Evolutionary conservation across 2,329 filamentous ascomycete genomes (phyloP), one percentile per base, ranked within the genome.

Genomic region (Epichloe baconii): DNA sequence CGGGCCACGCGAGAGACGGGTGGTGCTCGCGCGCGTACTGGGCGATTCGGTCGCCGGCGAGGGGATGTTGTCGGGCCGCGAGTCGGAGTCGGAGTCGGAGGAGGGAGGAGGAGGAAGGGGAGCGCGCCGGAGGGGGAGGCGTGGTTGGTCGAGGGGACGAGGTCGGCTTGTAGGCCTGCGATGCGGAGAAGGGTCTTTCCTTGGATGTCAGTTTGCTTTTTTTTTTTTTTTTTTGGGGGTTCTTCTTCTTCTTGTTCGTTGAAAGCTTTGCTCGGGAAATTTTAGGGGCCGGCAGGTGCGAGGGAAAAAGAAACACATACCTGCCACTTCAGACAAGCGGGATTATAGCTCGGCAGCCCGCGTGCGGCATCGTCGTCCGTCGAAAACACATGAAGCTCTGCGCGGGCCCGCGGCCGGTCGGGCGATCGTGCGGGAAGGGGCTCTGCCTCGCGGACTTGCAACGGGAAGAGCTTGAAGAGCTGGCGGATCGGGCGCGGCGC

Each of bases 271-370:
- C 11, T 5, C 2, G 6, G 10, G 12, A 35, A 11, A 2, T n/a
- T 26, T 8, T 8, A 7, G 23, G 23, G 23, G 23, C 6, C 6
- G 6, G 23, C 23, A 26, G 26, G 26, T 26, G 26, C 26, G 26
- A 26, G 23, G 26, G 1, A 26, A 41, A 41, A 11, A 5, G 4
- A 41, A 19, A 8, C 3, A 17, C 80, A 58, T 61, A 91, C 88
- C 86, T 97, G 93, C 89, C 89, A 97, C 73, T 91, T 95, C 62
- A 97, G 74, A 72, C 93, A 98, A 53, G 83, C 81, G 11, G 93
- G 93, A 65, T 97, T 97, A 70, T 85, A 95, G 57, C 88, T 94
- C 26, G 89, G 86, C 34, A 73, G 69, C 4, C 81, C 82, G 40
- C 63, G 63, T 51, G 67, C 65, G 36, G 82, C 85, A 59, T 80